phyloP scores from a whole-genome alignment of 306 rosid genomes.

The Sechiopsis laciniata region DNA sequence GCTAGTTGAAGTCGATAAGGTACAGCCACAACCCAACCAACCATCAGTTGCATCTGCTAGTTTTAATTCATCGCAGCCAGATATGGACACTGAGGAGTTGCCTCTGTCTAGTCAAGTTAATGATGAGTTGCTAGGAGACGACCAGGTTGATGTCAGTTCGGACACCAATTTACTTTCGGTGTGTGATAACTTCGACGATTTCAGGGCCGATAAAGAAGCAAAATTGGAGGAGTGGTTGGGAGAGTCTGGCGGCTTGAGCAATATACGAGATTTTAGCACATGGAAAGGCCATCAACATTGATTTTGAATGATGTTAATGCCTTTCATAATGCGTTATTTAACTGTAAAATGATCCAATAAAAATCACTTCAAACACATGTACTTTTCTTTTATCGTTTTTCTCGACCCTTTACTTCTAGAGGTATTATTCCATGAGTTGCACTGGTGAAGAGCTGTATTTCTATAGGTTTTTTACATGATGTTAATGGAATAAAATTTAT shows the following conservation, averaged over 20 bases:
- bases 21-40: constrained; percentile 23
- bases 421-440: too few relatives aligned
- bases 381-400: too few relatives aligned
- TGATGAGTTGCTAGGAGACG: constrained; percentile 38
- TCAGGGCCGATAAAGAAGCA: too few relatives aligned
- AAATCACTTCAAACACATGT: too few relatives aligned
- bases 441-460: too few relatives aligned
- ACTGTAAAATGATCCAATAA: constrained; percentile 4
- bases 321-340: neutral
- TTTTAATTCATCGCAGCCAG: constrained; percentile 38
- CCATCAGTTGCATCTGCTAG: constrained; percentile 33
- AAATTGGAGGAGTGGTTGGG: constrained; percentile 67
- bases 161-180: constrained; percentile 28
- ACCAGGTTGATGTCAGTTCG: constrained; percentile 29
- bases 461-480: too few relatives aligned
- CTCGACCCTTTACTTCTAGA: too few relatives aligned
- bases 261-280: constrained; percentile 24
- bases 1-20: constrained; percentile 32
- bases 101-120: constrained; percentile 49
- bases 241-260: constrained; percentile 35
- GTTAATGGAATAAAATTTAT: too few relatives aligned
- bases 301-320: neutral
- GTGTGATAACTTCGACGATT: constrained; percentile 28
- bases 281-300: constrained; percentile 33
- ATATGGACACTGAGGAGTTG: constrained; percentile 48